These are phyloP conservation scores for Seiridium cupressi DNA, from an alignment of 2,329 filamentous ascomycete species.

Conservation along the genomic window DNA sequence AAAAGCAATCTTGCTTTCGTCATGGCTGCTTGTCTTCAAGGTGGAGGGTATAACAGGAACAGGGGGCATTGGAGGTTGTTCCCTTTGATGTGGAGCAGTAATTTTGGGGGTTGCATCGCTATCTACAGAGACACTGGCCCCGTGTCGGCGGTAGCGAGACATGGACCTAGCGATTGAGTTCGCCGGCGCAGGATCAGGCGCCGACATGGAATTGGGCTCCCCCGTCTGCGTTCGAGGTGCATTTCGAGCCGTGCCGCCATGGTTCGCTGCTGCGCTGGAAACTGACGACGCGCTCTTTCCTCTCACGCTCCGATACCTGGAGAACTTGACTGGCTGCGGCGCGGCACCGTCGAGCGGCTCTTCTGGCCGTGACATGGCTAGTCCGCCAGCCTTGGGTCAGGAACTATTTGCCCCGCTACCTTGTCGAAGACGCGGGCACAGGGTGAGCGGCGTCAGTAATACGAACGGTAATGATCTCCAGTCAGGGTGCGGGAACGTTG, in stretches of 20 bases:
- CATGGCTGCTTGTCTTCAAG: constrained; percentile 13
- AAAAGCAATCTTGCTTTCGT: constrained; percentile 13
- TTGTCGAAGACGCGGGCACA: not conserved
- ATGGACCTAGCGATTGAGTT: constrained; percentile 30
- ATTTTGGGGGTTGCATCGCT: constrained; percentile 24
- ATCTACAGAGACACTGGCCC: constrained; percentile 22
- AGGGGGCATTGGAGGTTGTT: constrained; percentile 17
- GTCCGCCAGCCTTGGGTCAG: not conserved
- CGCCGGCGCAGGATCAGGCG: constrained; percentile 10
- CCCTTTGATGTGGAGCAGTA: constrained; percentile 9
- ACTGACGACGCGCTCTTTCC: constrained; percentile 27
- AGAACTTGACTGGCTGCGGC: constrained; percentile 22
- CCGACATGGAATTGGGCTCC: not conserved
- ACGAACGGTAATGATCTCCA: constrained; percentile 8
- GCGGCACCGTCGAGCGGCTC: constrained; percentile 7
- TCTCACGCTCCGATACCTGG: constrained; percentile 31
- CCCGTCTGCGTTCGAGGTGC: constrained; percentile 7
- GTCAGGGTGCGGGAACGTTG: not conserved
- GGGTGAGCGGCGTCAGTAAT: not conserved
- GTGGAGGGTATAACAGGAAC: constrained; percentile 27
- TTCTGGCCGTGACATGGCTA: constrained; percentile 5
- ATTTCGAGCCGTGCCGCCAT: constrained; percentile 11
- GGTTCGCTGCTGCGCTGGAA: constrained; percentile 16
- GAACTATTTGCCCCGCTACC: constrained; percentile 2
- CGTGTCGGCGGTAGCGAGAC: constrained; percentile 31